Evolutionary conservation across 2,329 filamentous ascomycete species (phyloP), one percentile per base, ranked within the genome.

Genomic region (Chaetothyriales sp.): DNA sequence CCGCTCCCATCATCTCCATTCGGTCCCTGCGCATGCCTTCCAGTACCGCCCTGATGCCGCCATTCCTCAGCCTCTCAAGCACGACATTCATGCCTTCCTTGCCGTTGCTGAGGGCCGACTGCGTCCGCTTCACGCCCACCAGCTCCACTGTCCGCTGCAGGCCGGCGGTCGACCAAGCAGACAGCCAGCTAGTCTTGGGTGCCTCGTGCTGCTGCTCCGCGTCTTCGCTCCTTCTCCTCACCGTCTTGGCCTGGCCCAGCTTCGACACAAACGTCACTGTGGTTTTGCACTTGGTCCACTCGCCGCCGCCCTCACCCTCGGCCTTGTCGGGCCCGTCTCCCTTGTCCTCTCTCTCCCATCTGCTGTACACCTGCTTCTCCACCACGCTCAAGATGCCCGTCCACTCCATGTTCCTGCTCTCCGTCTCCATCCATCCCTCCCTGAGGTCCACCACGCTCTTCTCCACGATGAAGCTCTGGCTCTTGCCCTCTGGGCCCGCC

Each of bases 71-170:
- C 37, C 80, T 69, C 62, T 81, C 77, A 6, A 83, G 69, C 19
- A 83, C 80, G 19, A 83, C 73, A 54, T 80, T 81, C 80, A 83
- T 83, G 50, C 80, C 80, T 61, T 82, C 73, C 55, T 77, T 78
- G 56, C 80, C 80, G 60, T 80, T 82, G 8, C 78, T 68, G 60
- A 82, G 73, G 18, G 77, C 78, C 52, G 77, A 74, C 51, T 78
- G 71, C 1, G 80, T 80, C 13, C 80, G 70, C 51, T 75, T 78
- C 45, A 83, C 66, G 4, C 78, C 78, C 54, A 83, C 79, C 46
- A 76, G 67, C 64, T 83, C 80, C 55, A 83, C 80, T 7, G 77
- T 80, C n/a, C 77, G 70, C 61, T 82, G 77, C 22, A 83, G 70
- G 2, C 77, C 73, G 1, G 74, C 72, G 5, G 78, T 80, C 13